Conservation (phyloP, 192 early-diverging fungal species). For the Mortierella antarctica region DNA sequence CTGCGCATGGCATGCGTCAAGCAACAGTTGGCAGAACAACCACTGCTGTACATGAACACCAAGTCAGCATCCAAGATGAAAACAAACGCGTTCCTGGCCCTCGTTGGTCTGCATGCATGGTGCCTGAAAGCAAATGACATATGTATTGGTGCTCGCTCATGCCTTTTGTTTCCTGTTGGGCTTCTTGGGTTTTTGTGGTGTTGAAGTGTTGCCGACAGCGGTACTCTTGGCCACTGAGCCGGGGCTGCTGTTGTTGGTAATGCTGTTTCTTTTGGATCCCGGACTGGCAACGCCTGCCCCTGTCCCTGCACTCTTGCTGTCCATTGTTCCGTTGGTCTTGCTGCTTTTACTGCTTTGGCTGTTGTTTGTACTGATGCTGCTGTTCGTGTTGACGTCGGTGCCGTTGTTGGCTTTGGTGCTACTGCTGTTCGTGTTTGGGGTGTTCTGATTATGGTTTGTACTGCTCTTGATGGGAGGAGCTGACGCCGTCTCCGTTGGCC, state of each 20-base stretch:
- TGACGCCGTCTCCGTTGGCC: background rate
- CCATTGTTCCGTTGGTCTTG: constrained; percentile 15
- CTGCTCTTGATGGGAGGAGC: constrained; percentile 2
- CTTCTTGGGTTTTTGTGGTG: constrained; percentile 17
- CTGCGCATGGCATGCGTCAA: too few relatives aligned
- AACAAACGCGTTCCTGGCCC: too few relatives aligned
- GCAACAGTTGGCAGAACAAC: too few relatives aligned
- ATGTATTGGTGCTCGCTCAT: background rate
- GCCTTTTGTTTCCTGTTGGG: constrained; percentile 11
- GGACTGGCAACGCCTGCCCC: background rate
- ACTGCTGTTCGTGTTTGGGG: background rate
- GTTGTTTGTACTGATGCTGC: background rate
- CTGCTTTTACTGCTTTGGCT: background rate
- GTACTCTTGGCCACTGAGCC: background rate
- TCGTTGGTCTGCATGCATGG: too few relatives aligned
- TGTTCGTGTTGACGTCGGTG: background rate
- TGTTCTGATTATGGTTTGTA: background rate
- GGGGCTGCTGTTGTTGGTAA: background rate
- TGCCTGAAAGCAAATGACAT: background rate
- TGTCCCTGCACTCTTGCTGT: background rate
- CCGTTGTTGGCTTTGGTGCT: background rate
- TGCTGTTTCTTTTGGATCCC: constrained; percentile 14
- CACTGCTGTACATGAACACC: too few relatives aligned
- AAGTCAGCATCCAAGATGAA: too few relatives aligned
- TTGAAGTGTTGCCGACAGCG: background rate